These are phyloP conservation scores for Mortierella sp. DNA, from an alignment of 371 early-diverging fungal species.

Conservation along the genomic window DNA sequence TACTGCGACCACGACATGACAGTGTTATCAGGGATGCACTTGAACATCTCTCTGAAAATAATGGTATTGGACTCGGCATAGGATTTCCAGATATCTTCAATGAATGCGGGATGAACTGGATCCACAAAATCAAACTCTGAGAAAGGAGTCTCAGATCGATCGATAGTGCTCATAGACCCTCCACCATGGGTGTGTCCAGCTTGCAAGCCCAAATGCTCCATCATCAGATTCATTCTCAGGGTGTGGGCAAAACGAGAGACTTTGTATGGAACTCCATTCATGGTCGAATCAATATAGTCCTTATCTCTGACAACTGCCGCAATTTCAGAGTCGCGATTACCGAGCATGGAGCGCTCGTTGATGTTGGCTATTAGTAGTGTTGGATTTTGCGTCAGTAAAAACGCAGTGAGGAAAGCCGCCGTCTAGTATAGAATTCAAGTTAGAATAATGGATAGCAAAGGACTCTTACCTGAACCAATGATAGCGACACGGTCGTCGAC, in stretches of 20 bases:
- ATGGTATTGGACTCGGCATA: constrained; percentile 67
- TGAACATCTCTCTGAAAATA: constrained; percentile 72
- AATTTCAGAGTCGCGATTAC: constrained; percentile 93
- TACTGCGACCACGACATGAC: constrained; percentile 73
- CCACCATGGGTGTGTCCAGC: constrained; percentile 27
- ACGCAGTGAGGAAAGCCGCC: neutral
- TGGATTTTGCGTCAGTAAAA: neutral
- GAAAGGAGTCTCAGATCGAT: constrained; percentile 12
- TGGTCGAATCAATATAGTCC: constrained; percentile 73
- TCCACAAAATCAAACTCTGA: constrained; percentile 52
- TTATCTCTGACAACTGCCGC: constrained; percentile 86
- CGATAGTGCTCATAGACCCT: neutral
- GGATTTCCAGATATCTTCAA: constrained; percentile 61
- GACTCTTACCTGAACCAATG: constrained; percentile 79
- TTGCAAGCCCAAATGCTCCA: constrained; percentile 88
- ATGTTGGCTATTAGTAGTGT: constrained; percentile 75
- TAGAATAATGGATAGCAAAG: neutral
- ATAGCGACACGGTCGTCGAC: constrained; percentile 89
- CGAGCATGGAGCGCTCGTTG: constrained; percentile 91
- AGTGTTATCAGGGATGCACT: constrained; percentile 77
- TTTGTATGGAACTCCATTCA: constrained; percentile 81
- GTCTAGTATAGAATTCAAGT: no score
- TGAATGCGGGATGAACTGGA: constrained; percentile 60
- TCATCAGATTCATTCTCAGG: constrained; percentile 83
- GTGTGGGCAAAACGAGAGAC: constrained; percentile 84